Conservation (phyloP, 768 basidiomycete genomes). For the Termitomyces bulborhizus region DNA sequence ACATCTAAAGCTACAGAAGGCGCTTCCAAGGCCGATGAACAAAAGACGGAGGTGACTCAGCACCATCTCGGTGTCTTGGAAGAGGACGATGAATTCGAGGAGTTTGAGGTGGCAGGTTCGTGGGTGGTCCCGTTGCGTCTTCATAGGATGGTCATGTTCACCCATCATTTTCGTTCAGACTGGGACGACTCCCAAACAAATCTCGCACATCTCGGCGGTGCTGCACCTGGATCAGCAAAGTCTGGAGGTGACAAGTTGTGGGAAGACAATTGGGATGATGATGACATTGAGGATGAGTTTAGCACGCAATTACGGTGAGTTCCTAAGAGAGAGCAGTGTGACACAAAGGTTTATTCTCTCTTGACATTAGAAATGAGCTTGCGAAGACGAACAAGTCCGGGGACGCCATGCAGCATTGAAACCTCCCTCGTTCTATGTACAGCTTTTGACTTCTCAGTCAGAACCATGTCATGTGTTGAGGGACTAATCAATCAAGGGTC, state of each 20-base stretch:
- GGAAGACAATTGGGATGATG: conserved; percentile 99
- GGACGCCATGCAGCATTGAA: conserved; percentile 51
- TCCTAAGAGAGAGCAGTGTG: conserved; percentile 2
- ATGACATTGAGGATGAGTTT: conserved; percentile 97
- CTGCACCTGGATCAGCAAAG: conserved; percentile 68
- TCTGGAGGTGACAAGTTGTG: conserved; percentile 88
- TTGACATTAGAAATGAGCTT: conserved; percentile 49
- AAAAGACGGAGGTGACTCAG: conserved; percentile 44
- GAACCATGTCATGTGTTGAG: background rate
- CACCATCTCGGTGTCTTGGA: conserved; percentile 86
- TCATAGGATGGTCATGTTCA: background rate
- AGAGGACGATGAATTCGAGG: conserved; percentile 97
- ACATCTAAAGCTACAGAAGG: conserved; percentile 40
- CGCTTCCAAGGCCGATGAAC: conserved; percentile 31
- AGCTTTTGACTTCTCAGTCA: background rate
- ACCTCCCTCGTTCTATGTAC: background rate
- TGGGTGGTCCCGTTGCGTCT: background rate
- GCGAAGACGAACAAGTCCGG: conserved; percentile 47
- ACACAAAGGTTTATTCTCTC: background rate
- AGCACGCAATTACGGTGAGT: conserved; percentile 89
- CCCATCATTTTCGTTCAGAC: conserved; percentile 36
- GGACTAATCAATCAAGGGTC: background rate
- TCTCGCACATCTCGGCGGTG: conserved; percentile 69
- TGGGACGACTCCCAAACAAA: conserved; percentile 87
- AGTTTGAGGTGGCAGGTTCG: conserved; percentile 80